Conservation (phyloP, 495 filamentous ascomycete species). For the Lophium mytilinum region DNA sequence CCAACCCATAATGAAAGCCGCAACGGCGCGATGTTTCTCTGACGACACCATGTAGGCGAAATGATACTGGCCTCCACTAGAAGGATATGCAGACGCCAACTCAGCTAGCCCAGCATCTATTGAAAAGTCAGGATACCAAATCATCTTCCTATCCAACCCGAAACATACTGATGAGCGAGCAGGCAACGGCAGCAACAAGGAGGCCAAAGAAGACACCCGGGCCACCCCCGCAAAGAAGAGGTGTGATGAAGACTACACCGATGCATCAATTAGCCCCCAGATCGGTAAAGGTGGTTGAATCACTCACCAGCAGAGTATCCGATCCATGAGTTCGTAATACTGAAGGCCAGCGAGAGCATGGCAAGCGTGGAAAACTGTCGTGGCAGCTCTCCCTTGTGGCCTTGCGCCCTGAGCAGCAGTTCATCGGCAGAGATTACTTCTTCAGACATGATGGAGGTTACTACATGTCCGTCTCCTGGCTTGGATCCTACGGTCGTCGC, state of each 20-base stretch:
- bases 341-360: background rate
- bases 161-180: background rate
- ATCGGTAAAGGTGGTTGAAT: background rate
- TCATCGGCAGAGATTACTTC: background rate
- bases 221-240: background rate
- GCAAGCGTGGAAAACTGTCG: background rate
- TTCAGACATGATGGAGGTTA: background rate
- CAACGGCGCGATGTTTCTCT: background rate
- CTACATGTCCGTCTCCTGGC: no score
- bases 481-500: no score
- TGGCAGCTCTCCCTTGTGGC: background rate
- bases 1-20: background rate
- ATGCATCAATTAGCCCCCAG: background rate
- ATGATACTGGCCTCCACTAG: conserved; percentile 47
- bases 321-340: background rate
- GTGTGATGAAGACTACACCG: background rate
- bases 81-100: conserved; percentile 45
- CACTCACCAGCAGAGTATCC: background rate
- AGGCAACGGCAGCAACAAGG: background rate
- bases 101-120: conserved; percentile 39
- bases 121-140: no score
- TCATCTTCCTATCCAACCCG: no score
- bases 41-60: conserved; percentile 33
- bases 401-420: background rate
- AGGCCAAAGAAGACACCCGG: background rate